phyloP scores from a whole-genome alignment of 2,329 filamentous ascomycete species.

The Fusarium burgessii region DNA sequence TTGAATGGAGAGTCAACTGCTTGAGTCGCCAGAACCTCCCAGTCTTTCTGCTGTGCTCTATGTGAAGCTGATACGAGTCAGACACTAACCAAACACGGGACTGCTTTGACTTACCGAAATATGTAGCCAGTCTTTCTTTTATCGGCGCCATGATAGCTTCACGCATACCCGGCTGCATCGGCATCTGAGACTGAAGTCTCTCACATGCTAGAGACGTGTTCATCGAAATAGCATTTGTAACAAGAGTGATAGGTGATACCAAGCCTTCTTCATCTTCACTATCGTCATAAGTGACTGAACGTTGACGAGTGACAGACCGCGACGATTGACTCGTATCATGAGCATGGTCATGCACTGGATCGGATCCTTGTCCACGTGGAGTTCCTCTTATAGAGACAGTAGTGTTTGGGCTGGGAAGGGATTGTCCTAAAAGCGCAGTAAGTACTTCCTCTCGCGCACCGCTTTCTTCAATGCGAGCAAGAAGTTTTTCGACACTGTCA shows the following conservation, averaged over 20 bases:
- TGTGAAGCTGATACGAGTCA: not conserved
- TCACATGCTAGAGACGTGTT: constrained; percentile 15
- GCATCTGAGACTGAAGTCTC: constrained; percentile 15
- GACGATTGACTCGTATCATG: not conserved
- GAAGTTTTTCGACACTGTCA: constrained; percentile 11
- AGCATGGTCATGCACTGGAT: not conserved
- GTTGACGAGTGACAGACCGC: not conserved
- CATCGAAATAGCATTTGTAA: constrained; percentile 4
- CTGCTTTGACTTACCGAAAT: not conserved
- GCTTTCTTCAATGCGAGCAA: constrained; percentile 21
- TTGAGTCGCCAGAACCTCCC: constrained; percentile 12
- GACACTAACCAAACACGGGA: fast-evolving
- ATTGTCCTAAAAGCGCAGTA: not conserved
- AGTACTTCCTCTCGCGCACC: constrained; percentile 12
- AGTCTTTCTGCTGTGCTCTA: constrained; percentile 16
- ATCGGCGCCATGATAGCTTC: constrained; percentile 23
- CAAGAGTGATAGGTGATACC: not conserved
- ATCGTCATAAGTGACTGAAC: not conserved
- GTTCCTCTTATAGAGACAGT: constrained; percentile 9
- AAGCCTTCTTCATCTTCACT: not conserved
- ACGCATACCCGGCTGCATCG: constrained; percentile 14
- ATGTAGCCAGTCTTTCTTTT: constrained; percentile 11
- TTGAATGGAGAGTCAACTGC: constrained; percentile 18
- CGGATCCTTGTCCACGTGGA: not conserved
- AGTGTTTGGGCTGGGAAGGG: constrained; percentile 18